These are phyloP conservation scores for Lactarius vividus DNA, from an alignment of 768 basidiomycete genomes.

Conservation along the genomic window DNA sequence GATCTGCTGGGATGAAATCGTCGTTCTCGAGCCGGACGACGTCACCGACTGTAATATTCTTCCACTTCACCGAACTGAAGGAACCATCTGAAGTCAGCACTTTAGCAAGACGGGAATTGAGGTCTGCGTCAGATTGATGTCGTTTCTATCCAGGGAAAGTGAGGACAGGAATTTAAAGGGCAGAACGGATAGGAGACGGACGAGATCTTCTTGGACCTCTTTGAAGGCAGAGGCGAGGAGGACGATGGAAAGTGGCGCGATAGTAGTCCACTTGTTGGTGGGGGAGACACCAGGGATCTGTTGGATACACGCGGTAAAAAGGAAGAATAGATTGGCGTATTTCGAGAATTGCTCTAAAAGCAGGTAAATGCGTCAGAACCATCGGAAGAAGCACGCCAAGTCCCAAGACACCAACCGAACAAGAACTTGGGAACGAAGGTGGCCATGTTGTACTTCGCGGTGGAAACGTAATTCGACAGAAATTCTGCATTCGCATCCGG, in stretches of 20 bases:
- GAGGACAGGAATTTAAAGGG: background rate
- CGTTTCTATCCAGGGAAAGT: slow-evolving; percentile 64
- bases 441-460: slow-evolving; percentile 88
- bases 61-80: slow-evolving; percentile 82
- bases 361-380: slow-evolving; percentile 19
- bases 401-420: slow-evolving; percentile 54
- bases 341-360: slow-evolving; percentile 91
- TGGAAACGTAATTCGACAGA: slow-evolving; percentile 81
- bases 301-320: slow-evolving; percentile 96
- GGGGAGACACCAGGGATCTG: slow-evolving; percentile 98
- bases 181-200: slow-evolving; percentile 39
- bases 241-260: slow-evolving; percentile 84
- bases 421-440: slow-evolving; percentile 94
- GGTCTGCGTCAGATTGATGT: slow-evolving; percentile 89
- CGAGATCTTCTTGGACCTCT: slow-evolving; percentile 92
- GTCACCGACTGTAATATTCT: slow-evolving; percentile 87
- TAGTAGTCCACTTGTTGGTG: slow-evolving; percentile 92
- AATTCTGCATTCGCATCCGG: slow-evolving; percentile 60
- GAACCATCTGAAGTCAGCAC: slow-evolving; percentile 60
- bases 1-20: slow-evolving; percentile 95
- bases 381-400: background rate
- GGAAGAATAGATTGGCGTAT: slow-evolving; percentile 98
- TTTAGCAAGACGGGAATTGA: slow-evolving; percentile 81
- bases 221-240: slow-evolving; percentile 93
- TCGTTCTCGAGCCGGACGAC: slow-evolving; percentile 87